Conservation (phyloP, 768 basidiomycete species). For the Hemileccinum rubropunctum region DNA sequence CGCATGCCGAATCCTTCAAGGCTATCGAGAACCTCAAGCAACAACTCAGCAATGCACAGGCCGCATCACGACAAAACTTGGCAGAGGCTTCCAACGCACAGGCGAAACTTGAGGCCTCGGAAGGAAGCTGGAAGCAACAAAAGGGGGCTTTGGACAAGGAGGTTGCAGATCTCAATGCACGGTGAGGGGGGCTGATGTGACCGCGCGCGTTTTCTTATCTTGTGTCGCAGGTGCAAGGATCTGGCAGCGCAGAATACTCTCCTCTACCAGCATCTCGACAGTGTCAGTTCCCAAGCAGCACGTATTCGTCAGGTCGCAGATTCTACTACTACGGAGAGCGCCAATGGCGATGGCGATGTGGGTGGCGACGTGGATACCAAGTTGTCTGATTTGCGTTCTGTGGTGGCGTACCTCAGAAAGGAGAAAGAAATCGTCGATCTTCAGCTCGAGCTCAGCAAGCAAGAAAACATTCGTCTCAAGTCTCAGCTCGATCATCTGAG, state of each 20-base stretch:
- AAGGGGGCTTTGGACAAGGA: slow-evolving; percentile 77
- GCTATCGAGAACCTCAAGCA: slow-evolving; percentile 59
- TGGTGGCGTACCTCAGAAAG: slow-evolving; percentile 79
- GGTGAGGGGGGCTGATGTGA: slow-evolving; percentile 43
- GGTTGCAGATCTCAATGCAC: slow-evolving; percentile 61
- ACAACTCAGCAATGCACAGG: slow-evolving; percentile 53
- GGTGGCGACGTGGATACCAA: slow-evolving; percentile 58
- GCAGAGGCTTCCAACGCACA: slow-evolving; percentile 70
- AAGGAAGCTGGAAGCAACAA: slow-evolving; percentile 80
- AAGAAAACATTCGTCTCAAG: slow-evolving; percentile 72
- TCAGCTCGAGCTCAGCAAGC: slow-evolving; percentile 76
- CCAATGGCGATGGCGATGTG: slow-evolving; percentile 43
- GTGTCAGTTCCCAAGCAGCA: slow-evolving; percentile 76
- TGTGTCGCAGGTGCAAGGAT: slow-evolving; percentile 58
- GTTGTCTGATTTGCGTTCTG: slow-evolving; percentile 69
- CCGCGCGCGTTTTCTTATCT: background rate
- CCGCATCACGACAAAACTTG: slow-evolving; percentile 53
- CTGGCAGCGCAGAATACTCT: slow-evolving; percentile 71
- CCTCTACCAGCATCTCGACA: slow-evolving; percentile 82
- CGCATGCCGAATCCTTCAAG: slow-evolving; percentile 86
- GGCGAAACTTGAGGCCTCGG: slow-evolving; percentile 67
- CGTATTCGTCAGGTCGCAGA: slow-evolving; percentile 74
- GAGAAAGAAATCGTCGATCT: slow-evolving; percentile 93
- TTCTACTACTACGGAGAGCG: slow-evolving; percentile 41
- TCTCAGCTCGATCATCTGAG: slow-evolving; percentile 72